phyloP scores from a whole-genome alignment of 805 yeast genomes.

The Candida adriatica region DNA sequence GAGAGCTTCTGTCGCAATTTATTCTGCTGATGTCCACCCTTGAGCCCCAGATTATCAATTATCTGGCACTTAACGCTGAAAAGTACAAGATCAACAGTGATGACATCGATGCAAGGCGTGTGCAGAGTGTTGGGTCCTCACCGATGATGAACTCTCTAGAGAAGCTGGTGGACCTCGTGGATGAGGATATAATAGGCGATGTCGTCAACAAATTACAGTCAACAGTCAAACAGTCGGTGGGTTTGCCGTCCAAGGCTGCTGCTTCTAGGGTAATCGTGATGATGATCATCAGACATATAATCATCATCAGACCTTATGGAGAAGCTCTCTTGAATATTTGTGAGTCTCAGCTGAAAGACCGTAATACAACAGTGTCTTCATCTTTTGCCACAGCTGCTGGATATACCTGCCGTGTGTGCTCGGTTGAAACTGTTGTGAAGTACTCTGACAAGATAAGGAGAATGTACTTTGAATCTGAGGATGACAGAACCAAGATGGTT shows the following conservation, averaged over 20 bases:
- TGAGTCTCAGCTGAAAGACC: slow-evolving; percentile 52
- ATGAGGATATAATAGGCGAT: slow-evolving; percentile 32
- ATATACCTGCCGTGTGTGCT: slow-evolving; percentile 59
- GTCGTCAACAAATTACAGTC: slow-evolving; percentile 41
- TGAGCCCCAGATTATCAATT: slow-evolving; percentile 88
- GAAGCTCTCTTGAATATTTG: slow-evolving; percentile 58
- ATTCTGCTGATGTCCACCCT: slow-evolving; percentile 70
- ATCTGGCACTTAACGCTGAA: slow-evolving; percentile 79
- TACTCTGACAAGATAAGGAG: slow-evolving; percentile 45
- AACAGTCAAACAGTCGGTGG: slow-evolving; percentile 66
- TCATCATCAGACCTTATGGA: slow-evolving; percentile 41
- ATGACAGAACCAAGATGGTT: slow-evolving; percentile 39
- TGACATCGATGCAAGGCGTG: slow-evolving; percentile 72
- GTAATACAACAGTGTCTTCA: slow-evolving; percentile 64
- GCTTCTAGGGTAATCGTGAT: slow-evolving; percentile 69
- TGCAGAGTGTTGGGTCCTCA: slow-evolving; percentile 66
- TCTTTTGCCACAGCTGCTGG: slow-evolving; percentile 82
- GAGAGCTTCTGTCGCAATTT: slow-evolving; percentile 62
- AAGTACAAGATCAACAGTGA: slow-evolving; percentile 69
- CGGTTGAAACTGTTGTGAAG: slow-evolving; percentile 42
- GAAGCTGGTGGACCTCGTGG: slow-evolving; percentile 51
- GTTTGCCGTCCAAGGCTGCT: slow-evolving; percentile 86
- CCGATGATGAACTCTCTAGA: slow-evolving; percentile 90
- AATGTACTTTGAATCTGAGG: slow-evolving; percentile 54
- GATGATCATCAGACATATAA: slow-evolving; percentile 51